Evolutionary conservation across 176 grass and related monocot genomes (phyloP), one percentile per base, ranked within the genome.

Genomic region (Urochloa ruziziensis): DNA sequence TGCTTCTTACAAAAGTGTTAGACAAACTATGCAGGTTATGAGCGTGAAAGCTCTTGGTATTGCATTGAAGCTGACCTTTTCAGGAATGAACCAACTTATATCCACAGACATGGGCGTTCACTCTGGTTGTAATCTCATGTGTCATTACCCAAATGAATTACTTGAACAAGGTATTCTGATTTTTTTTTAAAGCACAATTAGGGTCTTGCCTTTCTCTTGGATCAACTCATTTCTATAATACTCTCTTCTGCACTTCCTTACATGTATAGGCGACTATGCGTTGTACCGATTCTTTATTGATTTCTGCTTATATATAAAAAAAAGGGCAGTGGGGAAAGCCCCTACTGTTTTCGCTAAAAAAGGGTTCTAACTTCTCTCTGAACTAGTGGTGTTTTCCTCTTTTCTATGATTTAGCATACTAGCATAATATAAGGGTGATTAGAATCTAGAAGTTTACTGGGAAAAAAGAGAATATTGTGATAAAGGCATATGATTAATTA

Each of bases 31-130:
- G 82, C 84, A 97, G 94, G 94, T 97, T 52, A 96, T 96, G 94
- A 91, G 94, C 58, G 94, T 97, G 48, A 91, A 97, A 89, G 91
- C 94, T 70, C 91, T 97, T 81, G 91, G 94, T 29, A 97, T 97
- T 89, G 91, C 94, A 78, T 87, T 97, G 52, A 97, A 91, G 82
- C 83, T 97, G 56, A 97, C 94, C 67, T 97, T 97, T 91, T 93
- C 86, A 34, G 89, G 94, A 75, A 93, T 42, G 33, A 97, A 91
- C 76, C 94, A 97, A 77, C 87, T 93, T 91, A 63, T 93, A 97
- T 86, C 84, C 86, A 53, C 94, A 91, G 77, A 97, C 94, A 60
- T 97, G 91, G 88, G 87, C 77, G 18, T 93, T 97, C 83, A 80
- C 81, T 81, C 39, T 91, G 71, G 73, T 97, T 54, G 94, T 93